These are phyloP conservation scores for Paspalum vaginatum DNA, from an alignment of 176 grass and related monocot genomes.

Conservation along the genomic window DNA sequence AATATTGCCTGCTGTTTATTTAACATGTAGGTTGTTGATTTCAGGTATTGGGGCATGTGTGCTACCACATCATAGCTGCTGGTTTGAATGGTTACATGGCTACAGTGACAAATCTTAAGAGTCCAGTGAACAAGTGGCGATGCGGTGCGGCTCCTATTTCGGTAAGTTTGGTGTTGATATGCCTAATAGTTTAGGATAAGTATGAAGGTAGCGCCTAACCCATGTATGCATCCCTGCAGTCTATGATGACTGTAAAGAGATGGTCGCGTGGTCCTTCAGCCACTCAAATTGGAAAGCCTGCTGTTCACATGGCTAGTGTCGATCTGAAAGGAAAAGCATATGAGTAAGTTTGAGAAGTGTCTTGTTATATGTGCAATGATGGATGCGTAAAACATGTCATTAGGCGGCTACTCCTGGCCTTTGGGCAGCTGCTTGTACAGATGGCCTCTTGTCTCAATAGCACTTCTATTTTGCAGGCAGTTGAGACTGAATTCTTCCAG, in stretches of 20 bases:
- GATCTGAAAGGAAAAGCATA: conserved; percentile 98
- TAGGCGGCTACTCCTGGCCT: background rate
- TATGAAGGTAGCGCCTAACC: conserved; percentile 26
- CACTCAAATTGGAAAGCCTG: conserved; percentile 86
- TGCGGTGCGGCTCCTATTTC: conserved; percentile 97
- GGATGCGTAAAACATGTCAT: background rate
- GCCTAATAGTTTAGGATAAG: background rate
- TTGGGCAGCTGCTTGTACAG: background rate
- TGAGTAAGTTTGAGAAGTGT: conserved; percentile 61
- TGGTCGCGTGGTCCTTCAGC: conserved; percentile 77
- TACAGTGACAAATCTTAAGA: conserved; percentile 98
- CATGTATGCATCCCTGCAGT: conserved; percentile 51
- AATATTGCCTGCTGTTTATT: conserved; percentile 26
- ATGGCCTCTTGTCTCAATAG: background rate
- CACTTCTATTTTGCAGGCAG: conserved; percentile 51
- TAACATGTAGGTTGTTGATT: conserved; percentile 34
- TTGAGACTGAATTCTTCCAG: conserved; percentile 75
- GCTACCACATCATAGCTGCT: conserved; percentile 91
- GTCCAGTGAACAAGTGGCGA: conserved; percentile 89
- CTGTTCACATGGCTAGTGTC: conserved; percentile 82
- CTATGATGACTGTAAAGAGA: conserved; percentile 97
- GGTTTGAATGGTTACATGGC: conserved; percentile 97
- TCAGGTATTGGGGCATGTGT: conserved; percentile 96
- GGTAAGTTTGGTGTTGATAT: conserved; percentile 48
- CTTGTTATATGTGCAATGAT: background rate